These are phyloP conservation scores for Saccharomycopsis vini DNA, from an alignment of 805 yeast species.

Conservation along the genomic window DNA sequence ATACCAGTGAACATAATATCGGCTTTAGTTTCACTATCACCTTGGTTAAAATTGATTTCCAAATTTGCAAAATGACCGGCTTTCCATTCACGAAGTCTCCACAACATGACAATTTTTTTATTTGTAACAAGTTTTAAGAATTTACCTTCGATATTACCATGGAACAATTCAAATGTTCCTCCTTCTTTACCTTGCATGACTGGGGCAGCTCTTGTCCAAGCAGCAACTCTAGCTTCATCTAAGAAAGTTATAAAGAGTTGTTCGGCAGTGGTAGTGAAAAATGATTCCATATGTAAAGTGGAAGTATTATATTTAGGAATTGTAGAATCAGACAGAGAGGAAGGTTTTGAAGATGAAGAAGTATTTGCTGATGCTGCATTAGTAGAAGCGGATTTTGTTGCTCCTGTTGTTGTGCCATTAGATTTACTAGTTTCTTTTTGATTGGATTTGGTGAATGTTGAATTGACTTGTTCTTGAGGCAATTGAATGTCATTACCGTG, in stretches of 20 bases:
- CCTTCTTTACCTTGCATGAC: constrained; percentile 51
- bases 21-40: constrained; percentile 75
- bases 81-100: constrained; percentile 91
- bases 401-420: neutral
- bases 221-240: constrained; percentile 70
- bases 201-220: constrained; percentile 80
- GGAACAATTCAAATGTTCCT: constrained; percentile 62
- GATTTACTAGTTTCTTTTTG: constrained; percentile 26
- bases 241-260: constrained; percentile 72
- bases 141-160: constrained; percentile 78
- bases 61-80: constrained; percentile 70
- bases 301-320: constrained; percentile 74
- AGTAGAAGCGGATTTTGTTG: constrained; percentile 12
- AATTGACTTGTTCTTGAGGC: constrained; percentile 54
- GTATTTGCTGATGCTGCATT: constrained; percentile 18
- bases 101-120: constrained; percentile 56
- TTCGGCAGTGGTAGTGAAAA: constrained; percentile 81
- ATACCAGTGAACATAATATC: constrained; percentile 76
- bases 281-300: constrained; percentile 64
- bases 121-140: constrained; percentile 50
- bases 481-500: constrained; percentile 88
- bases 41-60: constrained; percentile 60
- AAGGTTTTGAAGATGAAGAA: constrained; percentile 15
- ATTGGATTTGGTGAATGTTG: constrained; percentile 45
- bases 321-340: constrained; percentile 17